A percentile compares a stretch with the other conserved stretches of the same genome.
phyloP scores from a whole-genome alignment of 768 basidiomycete genomes.

The Mycena galericulata region DNA sequence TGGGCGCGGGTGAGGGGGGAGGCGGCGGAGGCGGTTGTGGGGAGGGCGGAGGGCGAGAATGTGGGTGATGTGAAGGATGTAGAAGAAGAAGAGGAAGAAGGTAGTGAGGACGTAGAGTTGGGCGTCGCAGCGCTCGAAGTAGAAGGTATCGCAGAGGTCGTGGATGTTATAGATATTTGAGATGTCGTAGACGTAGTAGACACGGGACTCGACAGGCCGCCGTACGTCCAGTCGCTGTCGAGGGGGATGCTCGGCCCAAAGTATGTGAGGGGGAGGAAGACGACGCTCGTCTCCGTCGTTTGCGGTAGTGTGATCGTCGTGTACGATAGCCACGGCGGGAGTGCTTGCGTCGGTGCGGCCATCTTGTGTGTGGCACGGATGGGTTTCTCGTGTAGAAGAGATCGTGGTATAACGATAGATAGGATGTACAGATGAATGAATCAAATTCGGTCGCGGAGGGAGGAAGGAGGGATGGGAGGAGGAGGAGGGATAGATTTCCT shows the following conservation, averaged over 20 bases:
- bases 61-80: constrained; percentile 40
- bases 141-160: constrained; percentile 41
- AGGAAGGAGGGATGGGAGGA: no score
- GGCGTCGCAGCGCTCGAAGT: constrained; percentile 42
- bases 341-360: not conserved
- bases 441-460: no score
- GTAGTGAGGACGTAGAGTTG: constrained; percentile 37
- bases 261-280: constrained; percentile 82
- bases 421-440: no score
- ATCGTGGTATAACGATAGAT: no score
- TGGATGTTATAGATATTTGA: constrained; percentile 46
- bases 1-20: constrained; percentile 52
- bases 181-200: constrained; percentile 42
- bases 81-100: constrained; percentile 42
- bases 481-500: no score
- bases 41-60: constrained; percentile 33
- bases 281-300: constrained; percentile 66
- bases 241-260: constrained; percentile 88
- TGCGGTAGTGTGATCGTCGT: constrained; percentile 63
- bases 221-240: constrained; percentile 77
- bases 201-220: constrained; percentile 78
- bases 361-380: not conserved
- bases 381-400: no score
- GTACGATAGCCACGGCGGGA: constrained; percentile 71
- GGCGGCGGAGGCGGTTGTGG: constrained; percentile 40